These are phyloP conservation scores for Chlorella ohadii DNA, from an alignment of 139 green algal genomes.

Conservation along the genomic window DNA sequence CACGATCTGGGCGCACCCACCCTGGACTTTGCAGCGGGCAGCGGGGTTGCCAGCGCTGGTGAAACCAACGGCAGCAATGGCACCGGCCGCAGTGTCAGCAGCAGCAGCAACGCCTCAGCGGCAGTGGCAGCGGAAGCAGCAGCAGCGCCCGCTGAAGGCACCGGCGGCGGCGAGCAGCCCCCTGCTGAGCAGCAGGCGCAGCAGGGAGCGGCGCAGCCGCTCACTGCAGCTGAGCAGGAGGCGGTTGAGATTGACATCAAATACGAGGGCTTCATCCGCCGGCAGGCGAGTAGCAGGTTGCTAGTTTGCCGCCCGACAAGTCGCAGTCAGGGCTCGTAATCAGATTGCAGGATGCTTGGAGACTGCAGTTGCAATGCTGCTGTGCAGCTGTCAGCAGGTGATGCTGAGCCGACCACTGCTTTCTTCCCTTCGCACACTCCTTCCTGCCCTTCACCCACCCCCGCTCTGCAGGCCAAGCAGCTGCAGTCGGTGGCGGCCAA, in stretches of 20 bases:
- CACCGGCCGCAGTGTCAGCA: background rate
- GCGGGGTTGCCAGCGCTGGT: background rate
- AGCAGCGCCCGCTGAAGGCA: background rate
- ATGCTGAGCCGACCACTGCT: too few species aligned
- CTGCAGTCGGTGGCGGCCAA: slow-evolving; percentile 70
- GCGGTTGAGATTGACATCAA: slow-evolving; percentile 96
- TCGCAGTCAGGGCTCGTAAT: too few species aligned
- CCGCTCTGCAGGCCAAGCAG: slow-evolving; percentile 61
- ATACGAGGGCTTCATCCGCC: slow-evolving; percentile 94
- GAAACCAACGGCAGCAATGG: background rate
- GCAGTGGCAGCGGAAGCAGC: slow-evolving; percentile 1
- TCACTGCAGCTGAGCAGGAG: slow-evolving; percentile 77
- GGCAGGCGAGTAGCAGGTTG: slow-evolving; percentile 63
- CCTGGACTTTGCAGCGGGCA: background rate
- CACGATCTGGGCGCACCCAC: slow-evolving; percentile 51
- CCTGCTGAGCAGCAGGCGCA: background rate
- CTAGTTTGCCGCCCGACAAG: too few species aligned
- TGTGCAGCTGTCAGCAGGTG: too few species aligned
- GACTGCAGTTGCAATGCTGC: too few species aligned
- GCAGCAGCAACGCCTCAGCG: background rate
- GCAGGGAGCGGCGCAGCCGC: background rate
- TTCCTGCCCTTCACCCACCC: background rate
- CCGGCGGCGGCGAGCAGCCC: background rate
- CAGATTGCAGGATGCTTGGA: too few species aligned
- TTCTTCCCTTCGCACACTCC: too few species aligned